These are phyloP conservation scores for Effrenium voratum DNA, from an alignment of 73 alveolate species.

Conservation along the genomic window DNA sequence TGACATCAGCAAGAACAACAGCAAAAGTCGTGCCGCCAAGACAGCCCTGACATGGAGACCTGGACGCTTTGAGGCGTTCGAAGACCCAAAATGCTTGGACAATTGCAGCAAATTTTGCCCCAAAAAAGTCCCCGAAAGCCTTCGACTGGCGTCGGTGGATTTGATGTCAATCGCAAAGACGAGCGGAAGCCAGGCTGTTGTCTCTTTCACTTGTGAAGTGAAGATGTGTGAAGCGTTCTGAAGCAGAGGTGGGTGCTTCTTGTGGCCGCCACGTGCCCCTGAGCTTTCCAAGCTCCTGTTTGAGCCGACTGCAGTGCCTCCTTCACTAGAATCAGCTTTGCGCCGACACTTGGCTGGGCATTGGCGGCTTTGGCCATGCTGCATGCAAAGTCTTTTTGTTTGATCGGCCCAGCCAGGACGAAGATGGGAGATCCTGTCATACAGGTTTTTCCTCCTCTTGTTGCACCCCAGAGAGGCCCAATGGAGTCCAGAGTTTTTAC, in stretches of 20 bases:
- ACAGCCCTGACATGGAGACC: too few species aligned
- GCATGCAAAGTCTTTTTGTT: not conserved
- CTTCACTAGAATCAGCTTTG: slow-evolving; percentile 42
- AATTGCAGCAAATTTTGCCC: not conserved
- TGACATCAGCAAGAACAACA: too few species aligned
- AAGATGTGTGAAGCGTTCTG: not conserved
- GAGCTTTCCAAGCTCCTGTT: not conserved
- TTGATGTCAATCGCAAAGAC: not conserved
- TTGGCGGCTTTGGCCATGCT: not conserved
- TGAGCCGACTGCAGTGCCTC: slow-evolving; percentile 11
- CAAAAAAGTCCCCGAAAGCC: not conserved
- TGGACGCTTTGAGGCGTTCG: not conserved
- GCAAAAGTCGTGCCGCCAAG: too few species aligned
- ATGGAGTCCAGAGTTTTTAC: not conserved
- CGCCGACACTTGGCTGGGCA: slow-evolving; percentile 34
- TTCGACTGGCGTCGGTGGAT: not conserved
- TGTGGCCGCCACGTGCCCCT: slow-evolving; percentile 36
- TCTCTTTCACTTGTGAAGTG: not conserved
- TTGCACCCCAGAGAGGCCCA: slow-evolving; percentile 33
- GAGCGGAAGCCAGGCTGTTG: not conserved
- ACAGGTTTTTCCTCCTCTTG: slow-evolving; percentile 49
- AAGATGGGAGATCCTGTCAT: not conserved
- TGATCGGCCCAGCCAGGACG: slow-evolving; percentile 36
- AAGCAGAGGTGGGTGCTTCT: not conserved
- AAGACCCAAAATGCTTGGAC: too few species aligned